Conservation (phyloP, 495 filamentous ascomycete species). For the Aspergillus olivimuriae region DNA sequence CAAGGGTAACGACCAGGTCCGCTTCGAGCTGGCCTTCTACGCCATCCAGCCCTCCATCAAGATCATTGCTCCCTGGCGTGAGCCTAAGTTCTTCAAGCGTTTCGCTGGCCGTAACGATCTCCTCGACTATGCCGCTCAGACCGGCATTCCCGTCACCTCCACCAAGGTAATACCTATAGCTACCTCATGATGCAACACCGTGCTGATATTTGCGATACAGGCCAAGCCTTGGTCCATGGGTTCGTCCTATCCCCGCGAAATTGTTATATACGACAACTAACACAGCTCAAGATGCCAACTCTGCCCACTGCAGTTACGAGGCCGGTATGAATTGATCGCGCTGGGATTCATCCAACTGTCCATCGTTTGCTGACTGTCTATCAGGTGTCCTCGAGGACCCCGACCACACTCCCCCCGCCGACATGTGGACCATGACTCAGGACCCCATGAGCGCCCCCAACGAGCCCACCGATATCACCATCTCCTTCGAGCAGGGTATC, state of each 20-base stretch:
- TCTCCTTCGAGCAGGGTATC: conserved; percentile 81
- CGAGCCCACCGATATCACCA: conserved; percentile 65
- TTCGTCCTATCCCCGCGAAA: neutral
- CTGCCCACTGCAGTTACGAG: conserved; percentile 89
- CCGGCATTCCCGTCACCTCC: conserved; percentile 77
- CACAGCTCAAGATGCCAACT: conserved; percentile 59
- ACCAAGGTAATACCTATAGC: conserved; percentile 49
- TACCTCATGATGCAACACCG: neutral
- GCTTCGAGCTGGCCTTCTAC: conserved; percentile 76
- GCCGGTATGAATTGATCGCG: too few relatives aligned
- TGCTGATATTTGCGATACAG: conserved; percentile 6
- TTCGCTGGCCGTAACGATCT: conserved; percentile 84
- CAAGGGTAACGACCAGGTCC: conserved; percentile 83
- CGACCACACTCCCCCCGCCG: conserved; percentile 53
- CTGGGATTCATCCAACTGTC: too few relatives aligned
- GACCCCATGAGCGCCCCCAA: conserved; percentile 74
- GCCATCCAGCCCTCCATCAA: conserved; percentile 71
- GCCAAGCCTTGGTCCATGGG: conserved; percentile 67
- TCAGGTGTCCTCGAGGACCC: conserved; percentile 38
- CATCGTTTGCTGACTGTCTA: neutral
- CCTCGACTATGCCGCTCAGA: conserved; percentile 74
- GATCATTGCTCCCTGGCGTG: conserved; percentile 85
- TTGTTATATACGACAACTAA: neutral
- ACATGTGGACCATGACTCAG: conserved; percentile 81
- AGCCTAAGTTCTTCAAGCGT: conserved; percentile 73